These are phyloP conservation scores for Lobosporangium transversale DNA, from an alignment of 192 early-diverging fungal species.

Conservation along the genomic window DNA sequence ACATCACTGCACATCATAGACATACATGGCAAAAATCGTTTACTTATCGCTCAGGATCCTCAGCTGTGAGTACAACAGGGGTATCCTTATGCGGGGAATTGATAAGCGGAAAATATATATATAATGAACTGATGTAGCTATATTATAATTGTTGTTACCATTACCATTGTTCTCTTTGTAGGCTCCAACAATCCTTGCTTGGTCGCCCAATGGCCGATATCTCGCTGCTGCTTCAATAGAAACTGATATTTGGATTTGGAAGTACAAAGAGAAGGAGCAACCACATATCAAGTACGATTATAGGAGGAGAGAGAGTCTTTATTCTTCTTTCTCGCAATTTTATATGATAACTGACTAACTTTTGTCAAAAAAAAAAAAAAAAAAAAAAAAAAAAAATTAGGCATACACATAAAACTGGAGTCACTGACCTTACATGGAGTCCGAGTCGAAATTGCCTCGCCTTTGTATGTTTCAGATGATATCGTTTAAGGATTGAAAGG, in stretches of 20 bases:
- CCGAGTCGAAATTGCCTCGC: conserved; percentile 71
- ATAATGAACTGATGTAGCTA: too few species aligned
- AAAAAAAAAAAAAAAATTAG: too few species aligned
- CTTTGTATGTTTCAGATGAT: conserved; percentile 54
- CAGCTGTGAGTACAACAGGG: conserved; percentile 9
- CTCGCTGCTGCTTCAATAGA: conserved; percentile 60
- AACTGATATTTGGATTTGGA: conserved; percentile 73
- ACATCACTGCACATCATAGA: conserved; percentile 34
- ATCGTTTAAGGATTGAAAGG: background rate
- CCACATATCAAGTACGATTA: conserved; percentile 40
- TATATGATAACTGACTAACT: background rate
- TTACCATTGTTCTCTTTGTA: conserved; percentile 15
- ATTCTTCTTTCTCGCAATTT: too few species aligned
- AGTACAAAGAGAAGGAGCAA: conserved; percentile 60
- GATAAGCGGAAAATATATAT: background rate
- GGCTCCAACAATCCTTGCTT: conserved; percentile 60
- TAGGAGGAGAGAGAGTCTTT: too few species aligned
- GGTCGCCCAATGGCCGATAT: conserved; percentile 74
- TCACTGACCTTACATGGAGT: conserved; percentile 74
- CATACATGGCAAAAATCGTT: conserved; percentile 46
- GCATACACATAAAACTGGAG: conserved; percentile 44
- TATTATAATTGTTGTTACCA: too few species aligned
- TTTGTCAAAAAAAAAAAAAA: too few species aligned
- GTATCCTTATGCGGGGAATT: too few species aligned
- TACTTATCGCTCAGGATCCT: conserved; percentile 26